Conservation (phyloP, 2,329 filamentous ascomycete genomes). For the Atkinsonella texensis region DNA sequence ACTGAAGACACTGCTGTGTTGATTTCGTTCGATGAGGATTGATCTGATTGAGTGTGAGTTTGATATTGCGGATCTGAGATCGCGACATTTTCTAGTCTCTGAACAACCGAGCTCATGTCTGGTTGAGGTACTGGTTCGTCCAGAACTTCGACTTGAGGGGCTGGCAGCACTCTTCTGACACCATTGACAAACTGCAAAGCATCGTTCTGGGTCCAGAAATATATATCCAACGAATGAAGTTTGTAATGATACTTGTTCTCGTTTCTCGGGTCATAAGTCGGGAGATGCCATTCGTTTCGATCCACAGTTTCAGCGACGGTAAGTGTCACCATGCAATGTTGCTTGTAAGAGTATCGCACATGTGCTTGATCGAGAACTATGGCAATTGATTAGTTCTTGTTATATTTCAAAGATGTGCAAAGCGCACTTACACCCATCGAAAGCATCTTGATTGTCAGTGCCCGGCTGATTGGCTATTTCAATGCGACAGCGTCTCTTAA, state of each 20-base stretch:
- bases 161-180: constrained; percentile 51
- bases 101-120: constrained; percentile 57
- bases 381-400: constrained; percentile 4
- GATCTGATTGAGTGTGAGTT: constrained; percentile 10
- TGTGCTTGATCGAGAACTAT: constrained; percentile 53
- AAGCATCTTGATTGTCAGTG: constrained; percentile 66
- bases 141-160: constrained; percentile 47
- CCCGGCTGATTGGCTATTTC: constrained; percentile 68
- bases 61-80: constrained; percentile 46
- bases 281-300: constrained; percentile 60
- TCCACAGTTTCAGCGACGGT: constrained; percentile 44
- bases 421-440: constrained; percentile 53
- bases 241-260: constrained; percentile 71
- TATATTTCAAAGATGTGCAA: background rate
- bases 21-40: constrained; percentile 10
- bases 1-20: constrained; percentile 3
- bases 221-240: constrained; percentile 63
- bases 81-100: constrained; percentile 59
- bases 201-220: constrained; percentile 68
- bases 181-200: constrained; percentile 59
- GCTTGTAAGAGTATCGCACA: constrained; percentile 61
- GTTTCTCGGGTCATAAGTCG: constrained; percentile 58
- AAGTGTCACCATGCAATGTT: constrained; percentile 58
- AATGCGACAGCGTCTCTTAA: constrained; percentile 53
- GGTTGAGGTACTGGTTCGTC: constrained; percentile 47